These are phyloP conservation scores for Penicillium sp. DNA, from an alignment of 2,329 filamentous ascomycete genomes.

Conservation along the genomic window DNA sequence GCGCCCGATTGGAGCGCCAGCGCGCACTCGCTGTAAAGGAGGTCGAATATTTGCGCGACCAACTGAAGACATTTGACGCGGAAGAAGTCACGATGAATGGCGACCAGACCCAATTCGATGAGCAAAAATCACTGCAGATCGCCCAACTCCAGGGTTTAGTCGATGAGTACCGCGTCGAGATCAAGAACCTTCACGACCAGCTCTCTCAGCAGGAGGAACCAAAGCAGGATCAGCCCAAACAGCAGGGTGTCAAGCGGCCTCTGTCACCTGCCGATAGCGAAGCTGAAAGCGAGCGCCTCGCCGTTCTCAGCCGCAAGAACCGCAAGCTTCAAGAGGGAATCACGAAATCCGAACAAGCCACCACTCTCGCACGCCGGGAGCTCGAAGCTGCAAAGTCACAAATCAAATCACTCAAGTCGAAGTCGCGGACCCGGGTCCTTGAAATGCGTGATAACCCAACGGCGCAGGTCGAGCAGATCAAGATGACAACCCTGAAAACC, in stretches of 20 bases:
- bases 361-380: slow-evolving; percentile 72
- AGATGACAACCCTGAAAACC: slow-evolving; percentile 73
- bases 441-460: slow-evolving; percentile 92
- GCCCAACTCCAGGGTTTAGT: slow-evolving; percentile 82
- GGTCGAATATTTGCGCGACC: slow-evolving; percentile 88
- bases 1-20: slow-evolving; percentile 79
- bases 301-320: slow-evolving; percentile 83
- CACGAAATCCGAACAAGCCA: slow-evolving; percentile 66
- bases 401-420: slow-evolving; percentile 65
- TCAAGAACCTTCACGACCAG: slow-evolving; percentile 72
- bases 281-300: slow-evolving; percentile 68
- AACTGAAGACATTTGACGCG: slow-evolving; percentile 82
- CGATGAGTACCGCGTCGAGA: slow-evolving; percentile 80
- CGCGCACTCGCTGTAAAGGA: slow-evolving; percentile 85
- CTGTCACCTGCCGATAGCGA: slow-evolving; percentile 58
- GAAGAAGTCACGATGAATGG: slow-evolving; percentile 82
- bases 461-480: slow-evolving; percentile 78
- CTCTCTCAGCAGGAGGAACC: slow-evolving; percentile 64
- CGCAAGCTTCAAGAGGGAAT: slow-evolving; percentile 80
- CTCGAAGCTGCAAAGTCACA: slow-evolving; percentile 72
- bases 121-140: slow-evolving; percentile 71
- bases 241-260: slow-evolving; percentile 63
- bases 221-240: slow-evolving; percentile 44
- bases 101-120: slow-evolving; percentile 71
- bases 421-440: slow-evolving; percentile 77